Evolutionary conservation across 805 yeast species (phyloP), one percentile per base, ranked within the genome.

Genomic region (Cyberlindnera veronae): DNA sequence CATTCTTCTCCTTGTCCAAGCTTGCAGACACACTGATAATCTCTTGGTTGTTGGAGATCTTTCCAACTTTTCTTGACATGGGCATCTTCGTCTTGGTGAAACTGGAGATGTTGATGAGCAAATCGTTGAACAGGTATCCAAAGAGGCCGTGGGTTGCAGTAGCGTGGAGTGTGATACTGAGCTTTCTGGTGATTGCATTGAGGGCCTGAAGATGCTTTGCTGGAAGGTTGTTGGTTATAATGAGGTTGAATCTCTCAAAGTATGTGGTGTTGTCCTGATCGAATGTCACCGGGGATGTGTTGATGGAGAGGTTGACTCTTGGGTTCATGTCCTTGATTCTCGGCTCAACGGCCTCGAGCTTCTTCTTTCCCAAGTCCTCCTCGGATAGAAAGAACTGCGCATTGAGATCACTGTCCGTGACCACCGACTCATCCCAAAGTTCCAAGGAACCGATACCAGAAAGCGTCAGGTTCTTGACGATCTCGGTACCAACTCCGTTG

Each of bases 391-490:
- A 86, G 60, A 88, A 90, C 58, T 89, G 93, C 1, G 80, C 72
- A 3, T 79, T 79, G 43, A 84, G 71, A 55, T 87, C 95, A 30
- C 72, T 76, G 27, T 75, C 83, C 2, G 60, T 56, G 1, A 86
- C 76, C 0, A 34, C 51, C 3, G 79, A 63, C 24, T 61, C 54
- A 62, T 90, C 97, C 40, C 81, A 56, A 0, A 93, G 65, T n/a
- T 81, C 80, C 21, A 91, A 62, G 1, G 81, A 67, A 3, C 95
- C 95, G 42, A 91, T 68, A 5, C 99, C 99, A 21, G 95, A 95
- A 18, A 93, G 71, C 15, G 86, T 86, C 34, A 93, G 61, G 60
- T 90, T 90, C 62, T 93, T 91, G 27, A 81, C 77, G 10, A 85
- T 71, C 60, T 91, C 99, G 13, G 81, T 77, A 6, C 95, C 95